Base-by-base conservation (phyloP, 441 rosid genomes). In the Hypseocharis bilobata region DNA sequence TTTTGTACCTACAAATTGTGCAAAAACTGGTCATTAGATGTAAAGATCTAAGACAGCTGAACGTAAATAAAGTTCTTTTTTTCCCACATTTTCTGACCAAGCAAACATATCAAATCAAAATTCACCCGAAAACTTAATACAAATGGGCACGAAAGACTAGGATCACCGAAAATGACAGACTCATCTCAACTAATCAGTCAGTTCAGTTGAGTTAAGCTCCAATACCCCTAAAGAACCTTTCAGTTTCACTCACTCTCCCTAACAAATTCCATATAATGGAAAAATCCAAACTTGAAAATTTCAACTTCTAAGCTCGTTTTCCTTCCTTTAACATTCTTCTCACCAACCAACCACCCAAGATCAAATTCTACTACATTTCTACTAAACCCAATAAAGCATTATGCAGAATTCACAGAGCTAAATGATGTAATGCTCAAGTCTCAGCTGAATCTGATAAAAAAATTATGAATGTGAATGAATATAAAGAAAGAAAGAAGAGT, bases 1-100 rank as follows among this genome's bases (percentile, higher is more conserved):
- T 65, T 49, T 64, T 62, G 70, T 65, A 47, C 88, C 92, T 84
- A 66, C 64, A 67, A 69, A 62, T 44, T 47, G n/a, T 22, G 13
- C 8, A 11, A 16, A 63, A 57, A 16, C 14, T n/a, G 42, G 14
- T 49, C 61, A 25, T 40, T 42, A 34, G 65, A 23, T 32, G 51
- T 40, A 47, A n/a, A 52, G 38, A 19, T 42, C 51, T 16, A 65
- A 63, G 61, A 49, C 40, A 57, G 59, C 4, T 47, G 0, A 22
- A 54, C 6, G 59, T 54, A 54, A 22, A 26, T 8, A 45, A 34
- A 6, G 0, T n/a, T 14, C 34, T 11, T 13, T n/a, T 51, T 52
- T 34, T 23, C 19, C 44, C 6, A 19, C 59, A 17, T 17, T 36
- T 23, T 54, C 56, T 23, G 25, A 0, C 42, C 8, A 51, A 28